A percentile compares a stretch with the other conserved stretches of the same genome.
These are phyloP conservation scores for Aquilaria yunnanensis DNA, from an alignment of 345 rosid genomes.

Conservation along the genomic window DNA sequence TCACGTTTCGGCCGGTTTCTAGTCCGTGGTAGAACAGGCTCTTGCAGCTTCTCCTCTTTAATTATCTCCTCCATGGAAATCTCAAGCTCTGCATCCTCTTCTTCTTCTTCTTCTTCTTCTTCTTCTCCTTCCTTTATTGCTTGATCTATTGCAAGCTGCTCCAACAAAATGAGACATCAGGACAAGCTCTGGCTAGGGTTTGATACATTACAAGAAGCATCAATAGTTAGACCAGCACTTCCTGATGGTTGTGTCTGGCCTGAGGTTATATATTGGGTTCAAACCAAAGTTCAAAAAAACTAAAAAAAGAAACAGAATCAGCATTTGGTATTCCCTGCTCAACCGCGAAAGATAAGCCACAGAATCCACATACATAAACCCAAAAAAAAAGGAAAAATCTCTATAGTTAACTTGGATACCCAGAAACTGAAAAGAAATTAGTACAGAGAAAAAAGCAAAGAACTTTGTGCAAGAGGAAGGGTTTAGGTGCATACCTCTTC, in stretches of 20 bases:
- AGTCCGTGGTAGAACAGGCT: slow-evolving; percentile 42
- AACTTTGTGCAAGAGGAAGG: neutral
- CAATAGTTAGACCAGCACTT: neutral
- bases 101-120: slow-evolving; percentile 26
- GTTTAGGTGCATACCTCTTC: slow-evolving; percentile 46
- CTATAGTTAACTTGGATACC: no score
- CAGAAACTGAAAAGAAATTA: no score
- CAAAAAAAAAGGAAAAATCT: no score
- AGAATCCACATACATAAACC: no score
- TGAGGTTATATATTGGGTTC: neutral
- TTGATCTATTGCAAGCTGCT: slow-evolving; percentile 57
- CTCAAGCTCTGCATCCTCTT: slow-evolving; percentile 10
- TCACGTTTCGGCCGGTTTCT: slow-evolving; percentile 78
- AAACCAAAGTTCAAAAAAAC: neutral
- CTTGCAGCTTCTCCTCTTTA: slow-evolving; percentile 37
- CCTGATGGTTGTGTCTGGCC: neutral
- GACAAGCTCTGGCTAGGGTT: neutral
- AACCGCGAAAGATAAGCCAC: no score
- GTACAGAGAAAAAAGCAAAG: neutral
- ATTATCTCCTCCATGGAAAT: slow-evolving; percentile 19
- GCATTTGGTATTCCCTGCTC: neutral
- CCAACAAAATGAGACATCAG: slow-evolving; percentile 1
- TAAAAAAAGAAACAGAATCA: neutral
- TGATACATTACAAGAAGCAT: neutral
- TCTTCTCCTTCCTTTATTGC: slow-evolving; percentile 51